A percentile compares a stretch with the other conserved stretches of the same genome.
These are phyloP conservation scores for Penicillium maclennaniae DNA, from an alignment of 495 filamentous ascomycete genomes.

Conservation along the genomic window DNA sequence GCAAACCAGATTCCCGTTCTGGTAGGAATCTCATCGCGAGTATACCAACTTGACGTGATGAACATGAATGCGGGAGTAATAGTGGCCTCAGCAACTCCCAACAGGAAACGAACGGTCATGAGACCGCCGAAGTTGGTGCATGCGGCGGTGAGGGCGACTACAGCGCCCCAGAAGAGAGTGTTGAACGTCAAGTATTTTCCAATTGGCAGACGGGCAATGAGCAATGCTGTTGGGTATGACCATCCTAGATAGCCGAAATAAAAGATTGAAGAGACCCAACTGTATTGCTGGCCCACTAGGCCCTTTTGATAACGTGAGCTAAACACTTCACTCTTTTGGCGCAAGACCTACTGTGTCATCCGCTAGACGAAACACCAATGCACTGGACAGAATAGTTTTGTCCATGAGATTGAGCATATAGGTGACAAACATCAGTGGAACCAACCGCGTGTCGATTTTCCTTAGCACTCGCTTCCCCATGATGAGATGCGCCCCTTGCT, in stretches of 20 bases:
- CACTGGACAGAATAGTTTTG: conserved; percentile 54
- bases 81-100: conserved; percentile 51
- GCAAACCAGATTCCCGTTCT: conserved; percentile 61
- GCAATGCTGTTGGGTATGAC: conserved; percentile 41
- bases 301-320: conserved; percentile 26
- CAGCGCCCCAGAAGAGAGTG: conserved; percentile 55
- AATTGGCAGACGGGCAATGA: conserved; percentile 53
- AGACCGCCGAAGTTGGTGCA: conserved; percentile 36
- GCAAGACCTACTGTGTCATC: conserved; percentile 31
- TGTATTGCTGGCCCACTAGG: conserved; percentile 53
- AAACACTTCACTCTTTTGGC: neutral
- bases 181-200: conserved; percentile 52
- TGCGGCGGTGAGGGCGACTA: conserved; percentile 45
- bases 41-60: conserved; percentile 48
- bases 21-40: conserved; percentile 54
- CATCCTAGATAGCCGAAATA: conserved; percentile 52
- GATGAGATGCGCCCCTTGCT: conserved; percentile 9
- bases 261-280: conserved; percentile 57
- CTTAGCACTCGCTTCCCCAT: conserved; percentile 24
- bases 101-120: conserved; percentile 42
- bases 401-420: conserved; percentile 50
- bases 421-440: conserved; percentile 37
- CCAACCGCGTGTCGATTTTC: conserved; percentile 48
- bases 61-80: conserved; percentile 41
- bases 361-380: conserved; percentile 45